Evolutionary conservation across 805 yeast species (phyloP).

Genomic region (Clavispora carvajalis): DNA sequence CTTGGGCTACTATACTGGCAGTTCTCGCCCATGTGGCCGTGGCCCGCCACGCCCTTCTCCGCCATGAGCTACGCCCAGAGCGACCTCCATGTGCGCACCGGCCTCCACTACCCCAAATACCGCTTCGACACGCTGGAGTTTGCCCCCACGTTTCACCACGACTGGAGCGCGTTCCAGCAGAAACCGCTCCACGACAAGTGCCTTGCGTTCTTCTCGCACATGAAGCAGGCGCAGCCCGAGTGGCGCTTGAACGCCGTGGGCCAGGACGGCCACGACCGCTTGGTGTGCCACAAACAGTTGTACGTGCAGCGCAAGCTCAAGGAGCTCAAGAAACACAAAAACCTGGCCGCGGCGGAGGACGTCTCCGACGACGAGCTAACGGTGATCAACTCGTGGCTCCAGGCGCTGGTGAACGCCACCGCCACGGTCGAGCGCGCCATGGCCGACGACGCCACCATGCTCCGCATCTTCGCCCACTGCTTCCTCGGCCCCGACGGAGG

Average conservation of each 20-base stretch:
- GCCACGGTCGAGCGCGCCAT: constrained; percentile 9
- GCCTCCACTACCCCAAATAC: constrained; percentile 11
- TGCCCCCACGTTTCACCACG: constrained; percentile 3
- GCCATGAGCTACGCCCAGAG: constrained; percentile 1
- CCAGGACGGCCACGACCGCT: constrained; percentile 8
- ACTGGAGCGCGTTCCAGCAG: constrained; percentile 10
- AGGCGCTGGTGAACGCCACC: constrained; percentile 2
- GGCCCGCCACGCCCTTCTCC: not conserved
- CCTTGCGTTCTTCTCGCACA: constrained; percentile 5
- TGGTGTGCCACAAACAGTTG: constrained; percentile 6
- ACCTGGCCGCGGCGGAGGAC: constrained; percentile 1
- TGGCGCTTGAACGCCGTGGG: constrained; percentile 8
- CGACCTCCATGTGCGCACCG: constrained; percentile 5
- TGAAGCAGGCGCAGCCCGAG: constrained; percentile 8
- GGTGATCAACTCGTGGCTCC: constrained; percentile 1
- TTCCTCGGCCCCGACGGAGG: constrained; percentile 4
- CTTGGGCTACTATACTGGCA: not conserved
- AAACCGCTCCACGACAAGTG: constrained; percentile 8
- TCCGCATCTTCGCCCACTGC: constrained; percentile 14
- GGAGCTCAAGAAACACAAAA: constrained; percentile 1
- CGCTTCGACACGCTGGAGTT: constrained; percentile 7
- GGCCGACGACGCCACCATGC: constrained; percentile 15
- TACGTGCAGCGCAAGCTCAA: constrained; percentile 3
- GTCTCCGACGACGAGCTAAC: constrained; percentile 4
- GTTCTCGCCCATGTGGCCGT: not conserved